Evolutionary conservation across 768 basidiomycete species (phyloP), one percentile per base, ranked within the genome.

Genomic region (Boletus bicolor): DNA sequence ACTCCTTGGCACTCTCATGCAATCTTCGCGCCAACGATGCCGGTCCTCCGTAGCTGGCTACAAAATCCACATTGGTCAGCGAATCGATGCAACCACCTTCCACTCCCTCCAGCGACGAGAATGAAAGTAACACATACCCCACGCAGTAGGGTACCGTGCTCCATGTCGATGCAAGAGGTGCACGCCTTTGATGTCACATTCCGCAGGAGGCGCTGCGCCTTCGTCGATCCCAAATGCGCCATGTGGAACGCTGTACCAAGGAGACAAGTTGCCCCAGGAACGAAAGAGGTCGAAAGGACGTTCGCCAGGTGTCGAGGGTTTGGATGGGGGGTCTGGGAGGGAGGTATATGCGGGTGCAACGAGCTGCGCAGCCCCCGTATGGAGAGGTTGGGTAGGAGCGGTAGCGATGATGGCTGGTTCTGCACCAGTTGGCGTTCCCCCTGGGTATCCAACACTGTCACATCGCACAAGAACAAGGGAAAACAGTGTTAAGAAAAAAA

Each of bases 111-210:
- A 36, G 38, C 15, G 35, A 43, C 3, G 17, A 19, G 46, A 42
- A 39, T 14, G 19, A 49, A 34, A 34, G 15, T 14, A 19, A 44
- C 1, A 78, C 82, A 64, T 62, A 87, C 87, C 73, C 75, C 77
- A 84, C 8, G 77, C 77, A 1, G 87, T 89, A 14, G 87, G 83
- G 68, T 85, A 86, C 32, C 88, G 77, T 1, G 91, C 90, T 21
- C 91, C 92, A 67, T 93, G 91, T 32, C 91, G 77, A 68, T 93
- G 91, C 65, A 93, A 70, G 56, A 93, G 72, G 69, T 93, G 89
- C 58, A 93, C 69, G 2, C 86, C 90, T 36, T 85, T 89, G 37
- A 93, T 71, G 11, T 76, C 73, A 65, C 91, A 93, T 5, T 77
- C 82, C 26, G 84, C 77, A 5, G 91, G 91, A 2, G 83, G 77